Evolutionary conservation across 2,329 filamentous ascomycete genomes (phyloP), one percentile per base, ranked within the genome.

Genomic region (Diplodia corticola): DNA sequence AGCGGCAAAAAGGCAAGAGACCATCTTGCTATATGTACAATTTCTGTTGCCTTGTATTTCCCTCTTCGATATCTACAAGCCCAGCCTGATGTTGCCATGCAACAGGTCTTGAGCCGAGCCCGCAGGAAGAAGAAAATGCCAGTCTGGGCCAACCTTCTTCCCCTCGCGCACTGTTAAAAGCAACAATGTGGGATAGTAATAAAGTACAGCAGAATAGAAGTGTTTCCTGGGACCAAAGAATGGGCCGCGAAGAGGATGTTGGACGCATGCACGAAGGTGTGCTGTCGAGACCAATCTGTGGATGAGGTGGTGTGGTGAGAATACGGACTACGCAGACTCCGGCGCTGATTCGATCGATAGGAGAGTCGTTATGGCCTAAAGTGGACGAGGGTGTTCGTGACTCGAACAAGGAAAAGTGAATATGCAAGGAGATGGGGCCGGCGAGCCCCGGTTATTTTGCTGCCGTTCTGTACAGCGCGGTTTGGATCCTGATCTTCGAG

Each of bases 391-490:
- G 46, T 17, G n/a, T 64, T 64, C 37, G 50, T 35, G 51, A 55
- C 46, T 33, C 30, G 44, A 22, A 59, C 24, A 28, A 48, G 12
- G 22, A 65, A 33, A 30, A 33, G 28, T 35, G 35, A 54, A 26
- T 48, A 65, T 57, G 53, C 30, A 51, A 65, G 53, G 63, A 65
- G 53, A 51, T 35, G 50, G 53, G 40, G 44, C 63, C 5, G n/a
- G 53, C 17, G 53, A 35, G 63, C 53, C 44, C 63, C 20, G 12
- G 7, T 53, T 57, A 46, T 51, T 26, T 37, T 15, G 53, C 63
- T 59, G 63, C 63, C 63, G 49, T 33, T 59, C 35, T 59, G 53
- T 65, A 65, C 63, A 65, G 53, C 63, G 30, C 33, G 53, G 40
- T 10, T 37, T 51, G 15, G 28, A 20, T 28, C 17, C 12, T 55